Evolutionary conservation across 345 rosid species (phyloP).

Genomic region (Mercurialis annua): DNA sequence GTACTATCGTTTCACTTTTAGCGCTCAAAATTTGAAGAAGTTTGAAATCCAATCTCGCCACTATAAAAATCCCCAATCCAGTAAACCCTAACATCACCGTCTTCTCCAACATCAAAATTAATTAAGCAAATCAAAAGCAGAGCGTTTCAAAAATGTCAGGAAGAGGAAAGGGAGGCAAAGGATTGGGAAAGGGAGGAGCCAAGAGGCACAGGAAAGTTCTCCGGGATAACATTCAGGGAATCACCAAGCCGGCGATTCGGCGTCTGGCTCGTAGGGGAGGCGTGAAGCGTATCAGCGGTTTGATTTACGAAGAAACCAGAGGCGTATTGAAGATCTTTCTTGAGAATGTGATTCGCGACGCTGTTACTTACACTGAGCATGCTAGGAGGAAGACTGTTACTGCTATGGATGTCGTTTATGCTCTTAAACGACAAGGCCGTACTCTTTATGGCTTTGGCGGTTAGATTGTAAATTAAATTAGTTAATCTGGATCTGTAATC

Average conservation of each 20-base stretch:
- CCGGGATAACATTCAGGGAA: slow-evolving; percentile 7
- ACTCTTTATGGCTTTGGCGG: slow-evolving; percentile 13
- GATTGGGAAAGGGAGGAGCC: slow-evolving; percentile 17
- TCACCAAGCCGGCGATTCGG: slow-evolving; percentile 8
- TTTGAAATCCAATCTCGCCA: background rate
- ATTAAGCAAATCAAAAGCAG: background rate
- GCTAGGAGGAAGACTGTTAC: slow-evolving; percentile 12
- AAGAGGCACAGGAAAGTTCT: slow-evolving; percentile 13
- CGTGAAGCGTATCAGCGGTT: slow-evolving; percentile 16
- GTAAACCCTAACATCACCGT: background rate
- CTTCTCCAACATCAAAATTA: background rate
- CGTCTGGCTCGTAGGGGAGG: slow-evolving; percentile 15
- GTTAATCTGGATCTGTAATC: too few relatives aligned
- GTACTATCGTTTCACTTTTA: background rate
- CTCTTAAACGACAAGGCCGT: slow-evolving; percentile 14
- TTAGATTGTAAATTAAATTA: too few relatives aligned
- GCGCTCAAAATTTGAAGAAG: background rate
- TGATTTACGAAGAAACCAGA: slow-evolving; percentile 11
- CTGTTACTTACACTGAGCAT: slow-evolving; percentile 15
- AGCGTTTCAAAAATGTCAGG: slow-evolving; percentile 9
- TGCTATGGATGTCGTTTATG: slow-evolving; percentile 15
- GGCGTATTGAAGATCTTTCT: slow-evolving; percentile 11
- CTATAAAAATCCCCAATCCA: background rate
- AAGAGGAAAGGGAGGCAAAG: slow-evolving; percentile 15
- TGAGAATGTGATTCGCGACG: slow-evolving; percentile 12